Percentiles rank a stretch among this genome's conserved stretches.
Conservation (phyloP, 2,329 filamentous ascomycete species). For the Paradendryphiella salina region DNA sequence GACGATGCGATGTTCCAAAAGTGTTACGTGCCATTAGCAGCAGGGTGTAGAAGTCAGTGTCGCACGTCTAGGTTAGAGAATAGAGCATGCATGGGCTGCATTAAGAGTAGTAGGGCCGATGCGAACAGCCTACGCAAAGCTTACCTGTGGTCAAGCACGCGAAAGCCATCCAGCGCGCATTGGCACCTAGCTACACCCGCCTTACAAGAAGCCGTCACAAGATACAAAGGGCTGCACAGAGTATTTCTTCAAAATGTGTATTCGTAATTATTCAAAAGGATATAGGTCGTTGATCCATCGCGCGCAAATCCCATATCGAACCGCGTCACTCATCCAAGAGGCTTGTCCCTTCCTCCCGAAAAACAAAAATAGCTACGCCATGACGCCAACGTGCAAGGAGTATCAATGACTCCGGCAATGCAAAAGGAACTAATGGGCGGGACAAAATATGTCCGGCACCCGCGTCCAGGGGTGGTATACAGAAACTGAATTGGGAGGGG, state of each 20-base stretch:
- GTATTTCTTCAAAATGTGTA: conserved; percentile 9
- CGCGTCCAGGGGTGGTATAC: conserved; percentile 26
- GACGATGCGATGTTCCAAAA: neutral
- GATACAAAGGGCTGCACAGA: no score
- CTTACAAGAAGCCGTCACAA: neutral
- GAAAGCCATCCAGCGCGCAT: neutral
- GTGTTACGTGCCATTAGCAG: neutral
- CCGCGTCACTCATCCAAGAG: conserved; percentile 20
- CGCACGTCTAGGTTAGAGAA: neutral
- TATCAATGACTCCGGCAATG: conserved; percentile 42
- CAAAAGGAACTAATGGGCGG: conserved; percentile 36
- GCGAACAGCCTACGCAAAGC: neutral
- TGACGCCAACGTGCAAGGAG: conserved; percentile 23
- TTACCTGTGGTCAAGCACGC: conserved; percentile 1
- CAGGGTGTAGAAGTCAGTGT: neutral
- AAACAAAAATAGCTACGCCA: conserved; percentile 10
- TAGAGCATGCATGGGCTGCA: neutral
- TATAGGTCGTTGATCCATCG: conserved; percentile 18
- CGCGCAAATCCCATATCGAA: conserved; percentile 11
- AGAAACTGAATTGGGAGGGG: conserved; percentile 26
- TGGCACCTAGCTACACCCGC: neutral
- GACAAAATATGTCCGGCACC: conserved; percentile 30
- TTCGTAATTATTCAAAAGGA: conserved; percentile 25
- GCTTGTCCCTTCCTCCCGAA: neutral
- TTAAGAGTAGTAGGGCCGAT: neutral